Evolutionary conservation across 1,284 basidiomycete species (phyloP).

Genomic region (Leccinum subrobustum): DNA sequence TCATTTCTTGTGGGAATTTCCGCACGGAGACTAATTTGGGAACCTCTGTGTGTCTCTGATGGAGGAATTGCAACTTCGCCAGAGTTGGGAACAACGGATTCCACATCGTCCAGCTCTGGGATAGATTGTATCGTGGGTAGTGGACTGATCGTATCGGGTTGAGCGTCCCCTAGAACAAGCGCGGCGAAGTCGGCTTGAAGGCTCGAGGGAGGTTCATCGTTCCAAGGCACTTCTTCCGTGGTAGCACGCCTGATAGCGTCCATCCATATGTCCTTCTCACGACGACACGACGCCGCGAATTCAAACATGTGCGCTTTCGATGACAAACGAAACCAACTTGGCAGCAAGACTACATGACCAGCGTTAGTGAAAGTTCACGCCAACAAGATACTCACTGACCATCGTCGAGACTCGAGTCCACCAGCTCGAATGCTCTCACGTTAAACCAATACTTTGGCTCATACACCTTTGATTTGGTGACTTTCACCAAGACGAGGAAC

Average conservation of each 20-base stretch:
- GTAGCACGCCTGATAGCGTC: constrained; percentile 55
- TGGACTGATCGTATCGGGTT: constrained; percentile 39
- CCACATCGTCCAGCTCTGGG: constrained; percentile 49
- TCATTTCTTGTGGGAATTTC: constrained; percentile 22
- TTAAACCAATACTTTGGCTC: constrained; percentile 88
- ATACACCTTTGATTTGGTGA: constrained; percentile 76
- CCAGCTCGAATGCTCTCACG: constrained; percentile 66
- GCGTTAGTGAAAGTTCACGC: constrained; percentile 4
- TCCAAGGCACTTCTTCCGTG: constrained; percentile 44
- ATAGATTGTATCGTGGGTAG: constrained; percentile 62
- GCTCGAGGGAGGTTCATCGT: constrained; percentile 59
- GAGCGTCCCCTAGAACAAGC: constrained; percentile 35
- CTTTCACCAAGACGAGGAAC: constrained; percentile 85
- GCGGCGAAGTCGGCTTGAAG: constrained; percentile 43
- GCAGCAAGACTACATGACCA: constrained; percentile 58
- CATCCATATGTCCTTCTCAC: constrained; percentile 86
- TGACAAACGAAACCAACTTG: constrained; percentile 77
- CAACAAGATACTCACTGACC: constrained; percentile 41
- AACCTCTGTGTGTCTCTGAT: constrained; percentile 1
- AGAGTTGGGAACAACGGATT: constrained; percentile 11
- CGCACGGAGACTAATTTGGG: constrained; percentile 11
- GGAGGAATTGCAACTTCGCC: constrained; percentile 9
- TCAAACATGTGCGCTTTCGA: constrained; percentile 75
- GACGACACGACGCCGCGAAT: constrained; percentile 76
- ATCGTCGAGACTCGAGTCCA: constrained; percentile 65